A percentile compares a stretch with the other conserved stretches of the same genome.
Evolutionary conservation across 2,329 filamentous ascomycete genomes (phyloP).

Genomic region (Cryphonectria parasitica): DNA sequence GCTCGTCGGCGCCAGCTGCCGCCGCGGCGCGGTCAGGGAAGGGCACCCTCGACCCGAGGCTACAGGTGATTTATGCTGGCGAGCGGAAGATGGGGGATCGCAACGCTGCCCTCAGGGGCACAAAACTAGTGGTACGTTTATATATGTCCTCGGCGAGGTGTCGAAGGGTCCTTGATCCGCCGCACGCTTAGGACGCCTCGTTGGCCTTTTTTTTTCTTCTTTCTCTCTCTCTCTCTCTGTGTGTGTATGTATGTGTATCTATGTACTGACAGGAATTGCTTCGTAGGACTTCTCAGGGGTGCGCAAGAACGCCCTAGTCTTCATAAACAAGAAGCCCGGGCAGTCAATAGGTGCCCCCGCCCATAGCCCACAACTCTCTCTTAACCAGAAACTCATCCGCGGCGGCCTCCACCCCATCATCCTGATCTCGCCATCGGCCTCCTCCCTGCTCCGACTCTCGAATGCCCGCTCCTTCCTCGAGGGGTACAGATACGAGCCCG

Average conservation of each 20-base stretch:
- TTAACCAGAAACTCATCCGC: conserved; percentile 58
- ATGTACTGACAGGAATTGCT: not conserved
- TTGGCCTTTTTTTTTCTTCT: not conserved
- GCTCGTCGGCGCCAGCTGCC: conserved; percentile 42
- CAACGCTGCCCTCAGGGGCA: conserved; percentile 83
- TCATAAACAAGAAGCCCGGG: conserved; percentile 67
- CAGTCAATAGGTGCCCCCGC: conserved; percentile 41
- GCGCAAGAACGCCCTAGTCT: conserved; percentile 79
- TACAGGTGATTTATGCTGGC: conserved; percentile 87
- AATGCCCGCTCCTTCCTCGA: conserved; percentile 96
- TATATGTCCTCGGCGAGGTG: not conserved
- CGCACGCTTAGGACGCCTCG: not conserved
- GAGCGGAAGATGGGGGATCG: conserved; percentile 92
- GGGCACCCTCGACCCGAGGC: conserved; percentile 74
- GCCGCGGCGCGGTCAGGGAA: conserved; percentile 60
- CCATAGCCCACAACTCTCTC: conserved; percentile 48
- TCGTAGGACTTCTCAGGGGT: conserved; percentile 81
- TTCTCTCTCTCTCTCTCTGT: too few relatives aligned
- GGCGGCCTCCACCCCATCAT: conserved; percentile 82
- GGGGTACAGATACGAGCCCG: conserved; percentile 77
- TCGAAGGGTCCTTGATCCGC: not conserved
- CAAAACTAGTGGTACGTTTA: conserved; percentile 78
- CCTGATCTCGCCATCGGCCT: conserved; percentile 92
- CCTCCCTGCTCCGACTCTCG: conserved; percentile 89
- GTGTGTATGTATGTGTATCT: too few relatives aligned